phyloP scores from a whole-genome alignment of 495 filamentous ascomycete species.

The Podospora anserina region DNA sequence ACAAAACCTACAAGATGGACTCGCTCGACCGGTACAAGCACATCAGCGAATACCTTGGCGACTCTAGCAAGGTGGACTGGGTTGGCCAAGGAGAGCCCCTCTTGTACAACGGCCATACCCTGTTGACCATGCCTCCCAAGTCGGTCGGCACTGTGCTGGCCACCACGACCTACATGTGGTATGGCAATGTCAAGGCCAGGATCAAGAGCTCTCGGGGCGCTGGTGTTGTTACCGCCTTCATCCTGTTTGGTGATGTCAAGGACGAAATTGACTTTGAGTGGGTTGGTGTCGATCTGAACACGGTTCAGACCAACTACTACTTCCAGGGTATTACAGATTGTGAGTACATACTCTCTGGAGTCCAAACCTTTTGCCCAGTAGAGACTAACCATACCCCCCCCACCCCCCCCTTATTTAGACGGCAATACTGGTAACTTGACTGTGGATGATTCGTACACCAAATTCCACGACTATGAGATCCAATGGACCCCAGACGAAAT shows the following conservation, averaged over 20 bases:
- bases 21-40: conserved; percentile 63
- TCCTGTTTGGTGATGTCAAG: conserved; percentile 89
- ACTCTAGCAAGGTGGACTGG: conserved; percentile 77
- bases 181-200: conserved; percentile 82
- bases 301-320: conserved; percentile 92
- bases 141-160: conserved; percentile 85
- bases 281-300: conserved; percentile 72
- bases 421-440: conserved; percentile 66
- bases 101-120: conserved; percentile 56
- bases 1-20: conserved; percentile 65
- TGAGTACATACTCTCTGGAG: conserved; percentile 47
- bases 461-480: conserved; percentile 89
- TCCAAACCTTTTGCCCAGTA: not conserved
- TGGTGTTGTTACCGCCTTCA: conserved; percentile 95
- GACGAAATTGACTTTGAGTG: conserved; percentile 98
- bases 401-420: conserved; percentile 47
- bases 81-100: conserved; percentile 75
- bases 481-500: conserved; percentile 85
- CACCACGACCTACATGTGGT: conserved; percentile 92
- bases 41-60: conserved; percentile 81
- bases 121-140: conserved; percentile 82
- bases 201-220: conserved; percentile 80
- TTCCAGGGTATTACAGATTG: conserved; percentile 92
- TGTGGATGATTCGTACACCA: conserved; percentile 66
- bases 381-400: conserved; percentile 24